Conservation (phyloP, 2,329 filamentous ascomycete species). For the Parasarocladium wereldwijsianum region DNA sequence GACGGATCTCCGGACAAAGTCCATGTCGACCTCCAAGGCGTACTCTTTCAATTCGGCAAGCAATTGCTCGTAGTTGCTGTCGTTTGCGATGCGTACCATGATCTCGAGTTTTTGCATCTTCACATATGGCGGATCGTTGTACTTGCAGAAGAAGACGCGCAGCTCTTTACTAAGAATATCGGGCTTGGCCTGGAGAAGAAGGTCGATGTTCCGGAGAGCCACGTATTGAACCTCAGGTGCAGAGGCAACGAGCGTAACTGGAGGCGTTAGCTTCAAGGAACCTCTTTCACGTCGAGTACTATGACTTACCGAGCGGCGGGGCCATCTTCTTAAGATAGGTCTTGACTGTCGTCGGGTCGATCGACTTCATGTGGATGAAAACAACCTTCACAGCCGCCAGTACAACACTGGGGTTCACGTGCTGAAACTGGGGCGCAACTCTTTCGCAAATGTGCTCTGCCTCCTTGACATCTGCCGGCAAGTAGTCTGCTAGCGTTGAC, state of each 20-base stretch:
- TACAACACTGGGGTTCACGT: slow-evolving; percentile 94
- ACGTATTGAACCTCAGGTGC: slow-evolving; percentile 97
- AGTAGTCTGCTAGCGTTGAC: slow-evolving; percentile 78
- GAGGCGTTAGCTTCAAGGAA: slow-evolving; percentile 3
- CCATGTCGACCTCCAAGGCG: slow-evolving; percentile 96
- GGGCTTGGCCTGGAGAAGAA: slow-evolving; percentile 87
- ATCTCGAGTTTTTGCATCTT: slow-evolving; percentile 97
- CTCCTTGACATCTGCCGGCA: slow-evolving; percentile 77
- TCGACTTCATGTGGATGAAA: slow-evolving; percentile 84
- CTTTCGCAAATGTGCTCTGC: slow-evolving; percentile 96
- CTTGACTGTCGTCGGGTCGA: slow-evolving; percentile 63
- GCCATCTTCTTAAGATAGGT: slow-evolving; percentile 98
- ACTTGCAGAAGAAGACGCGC: slow-evolving; percentile 98
- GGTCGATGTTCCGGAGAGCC: slow-evolving; percentile 86
- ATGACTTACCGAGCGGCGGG: slow-evolving; percentile 64
- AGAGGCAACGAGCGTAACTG: slow-evolving; percentile 89
- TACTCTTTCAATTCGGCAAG: slow-evolving; percentile 94
- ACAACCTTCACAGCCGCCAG: slow-evolving; percentile 96
- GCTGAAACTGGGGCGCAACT: slow-evolving; percentile 92
- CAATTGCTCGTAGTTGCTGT: slow-evolving; percentile 89
- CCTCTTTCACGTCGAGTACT: too few species aligned
- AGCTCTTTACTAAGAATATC: slow-evolving; percentile 96
- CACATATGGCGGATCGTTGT: slow-evolving; percentile 94
- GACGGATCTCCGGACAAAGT: slow-evolving; percentile 87
- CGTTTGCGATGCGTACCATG: slow-evolving; percentile 98